Conservation (phyloP, 805 yeast species). For the Kodamaea kaohsiungensis region DNA sequence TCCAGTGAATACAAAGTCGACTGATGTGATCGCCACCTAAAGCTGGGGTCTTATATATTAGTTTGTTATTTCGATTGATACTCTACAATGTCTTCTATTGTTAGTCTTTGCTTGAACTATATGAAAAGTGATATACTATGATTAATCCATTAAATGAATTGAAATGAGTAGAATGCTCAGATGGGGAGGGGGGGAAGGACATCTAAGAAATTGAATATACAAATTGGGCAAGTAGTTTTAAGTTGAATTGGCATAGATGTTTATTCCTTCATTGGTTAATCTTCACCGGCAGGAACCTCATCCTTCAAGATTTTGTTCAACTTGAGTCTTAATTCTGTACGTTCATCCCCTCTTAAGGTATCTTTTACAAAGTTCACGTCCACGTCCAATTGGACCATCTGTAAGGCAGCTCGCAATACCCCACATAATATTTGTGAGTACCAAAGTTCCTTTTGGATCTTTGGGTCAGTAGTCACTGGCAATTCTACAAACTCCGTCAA, state of each 20-base stretch:
- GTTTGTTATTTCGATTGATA: no score
- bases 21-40: no score
- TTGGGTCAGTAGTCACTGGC: conserved; percentile 66
- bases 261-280: conserved; percentile 32
- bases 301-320: conserved; percentile 77
- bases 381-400: conserved; percentile 93
- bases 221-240: not conserved
- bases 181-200: no score
- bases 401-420: conserved; percentile 85
- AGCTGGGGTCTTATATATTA: no score
- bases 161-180: no score
- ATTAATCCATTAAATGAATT: no score
- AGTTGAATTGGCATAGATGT: not conserved
- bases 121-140: no score
- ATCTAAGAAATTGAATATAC: no score
- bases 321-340: conserved; percentile 76
- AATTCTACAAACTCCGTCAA: conserved; percentile 93
- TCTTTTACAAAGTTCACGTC: conserved; percentile 82
- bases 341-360: conserved; percentile 75
- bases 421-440: conserved; percentile 90
- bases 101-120: no score
- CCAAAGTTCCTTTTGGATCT: conserved; percentile 76
- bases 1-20: not conserved
- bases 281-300: conserved; percentile 97
- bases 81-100: no score